phyloP scores from a whole-genome alignment of 768 basidiomycete genomes.

The Panus rudis region DNA sequence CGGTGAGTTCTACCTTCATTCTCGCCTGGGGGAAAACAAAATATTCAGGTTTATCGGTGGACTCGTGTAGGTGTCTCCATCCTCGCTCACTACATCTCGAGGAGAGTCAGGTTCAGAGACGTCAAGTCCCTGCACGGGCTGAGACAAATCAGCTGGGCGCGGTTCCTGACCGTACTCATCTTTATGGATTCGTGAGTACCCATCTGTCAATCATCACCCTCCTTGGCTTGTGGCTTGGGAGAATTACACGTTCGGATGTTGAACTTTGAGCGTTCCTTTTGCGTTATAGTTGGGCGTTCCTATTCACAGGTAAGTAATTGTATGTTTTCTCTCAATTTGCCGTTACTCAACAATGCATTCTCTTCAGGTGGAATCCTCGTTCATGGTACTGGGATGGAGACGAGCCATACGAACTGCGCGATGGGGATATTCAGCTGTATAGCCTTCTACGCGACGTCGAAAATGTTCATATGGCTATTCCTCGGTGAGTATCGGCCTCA shows the following conservation, averaged over 20 bases:
- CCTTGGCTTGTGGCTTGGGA: not conserved
- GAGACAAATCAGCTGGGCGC: constrained; percentile 30
- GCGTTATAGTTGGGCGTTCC: constrained; percentile 29
- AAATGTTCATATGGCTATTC: constrained; percentile 42
- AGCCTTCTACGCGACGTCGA: constrained; percentile 33
- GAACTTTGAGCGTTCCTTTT: no score
- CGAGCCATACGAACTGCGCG: constrained; percentile 29
- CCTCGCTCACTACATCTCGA: constrained; percentile 33
- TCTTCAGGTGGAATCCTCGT: constrained; percentile 34
- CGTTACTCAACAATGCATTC: not conserved
- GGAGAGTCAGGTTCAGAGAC: constrained; percentile 27
- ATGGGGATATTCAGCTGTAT: constrained; percentile 40
- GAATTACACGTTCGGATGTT: no score
- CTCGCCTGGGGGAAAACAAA: not conserved
- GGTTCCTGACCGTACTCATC: constrained; percentile 33
- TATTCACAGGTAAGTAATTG: constrained; percentile 30
- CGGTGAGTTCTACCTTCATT: no score
- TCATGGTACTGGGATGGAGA: constrained; percentile 38
- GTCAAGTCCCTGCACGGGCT: constrained; percentile 23
- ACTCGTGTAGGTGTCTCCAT: constrained; percentile 21
- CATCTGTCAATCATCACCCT: not conserved
- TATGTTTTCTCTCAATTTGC: not conserved
- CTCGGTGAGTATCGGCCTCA: constrained; percentile 23
- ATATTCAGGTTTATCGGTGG: not conserved
- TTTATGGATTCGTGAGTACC: constrained; percentile 32